Conservation (phyloP, 129 eudicot species). For the Sambucus nigra region DNA sequence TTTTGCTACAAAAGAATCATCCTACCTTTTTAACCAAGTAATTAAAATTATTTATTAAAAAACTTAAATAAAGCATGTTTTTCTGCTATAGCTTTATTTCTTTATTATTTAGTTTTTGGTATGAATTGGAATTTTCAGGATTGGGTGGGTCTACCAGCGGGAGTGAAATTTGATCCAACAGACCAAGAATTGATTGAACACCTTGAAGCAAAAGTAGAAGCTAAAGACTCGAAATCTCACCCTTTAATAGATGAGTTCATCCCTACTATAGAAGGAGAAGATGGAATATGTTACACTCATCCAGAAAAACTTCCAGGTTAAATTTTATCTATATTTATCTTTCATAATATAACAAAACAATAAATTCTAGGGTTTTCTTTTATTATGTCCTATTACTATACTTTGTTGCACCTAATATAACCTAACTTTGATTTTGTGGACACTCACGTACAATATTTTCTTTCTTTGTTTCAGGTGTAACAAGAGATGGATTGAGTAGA, state of each 20-base stretch:
- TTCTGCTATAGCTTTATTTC: neutral
- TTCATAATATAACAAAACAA: too few relatives aligned
- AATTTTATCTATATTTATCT: slow-evolving; percentile 16
- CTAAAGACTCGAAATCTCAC: slow-evolving; percentile 71
- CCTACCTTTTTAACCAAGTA: too few relatives aligned
- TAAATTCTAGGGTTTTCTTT: slow-evolving; percentile 22
- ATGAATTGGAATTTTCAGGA: slow-evolving; percentile 39
- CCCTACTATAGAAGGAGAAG: slow-evolving; percentile 99
- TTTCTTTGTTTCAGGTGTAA: slow-evolving; percentile 62
- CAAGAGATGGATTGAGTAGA: slow-evolving; percentile 88
- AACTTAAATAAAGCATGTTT: neutral
- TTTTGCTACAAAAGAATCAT: slow-evolving; percentile 35
- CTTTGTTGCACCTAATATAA: slow-evolving; percentile 45
- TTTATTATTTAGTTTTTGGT: neutral
- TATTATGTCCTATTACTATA: neutral
- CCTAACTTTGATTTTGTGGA: slow-evolving; percentile 23
- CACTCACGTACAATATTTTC: neutral
- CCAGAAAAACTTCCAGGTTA: slow-evolving; percentile 99
- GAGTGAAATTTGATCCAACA: slow-evolving; percentile 98
- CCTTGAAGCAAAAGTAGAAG: slow-evolving; percentile 95
- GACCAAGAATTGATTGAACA: slow-evolving; percentile 98
- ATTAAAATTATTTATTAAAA: too few relatives aligned
- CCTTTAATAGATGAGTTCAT: slow-evolving; percentile 96
- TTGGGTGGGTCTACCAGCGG: slow-evolving; percentile 99
- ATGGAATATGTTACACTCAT: slow-evolving; percentile 98